Evolutionary conservation across 164 flowering plant genomes (phyloP).

Genomic region (Magnolia changhungtana): DNA sequence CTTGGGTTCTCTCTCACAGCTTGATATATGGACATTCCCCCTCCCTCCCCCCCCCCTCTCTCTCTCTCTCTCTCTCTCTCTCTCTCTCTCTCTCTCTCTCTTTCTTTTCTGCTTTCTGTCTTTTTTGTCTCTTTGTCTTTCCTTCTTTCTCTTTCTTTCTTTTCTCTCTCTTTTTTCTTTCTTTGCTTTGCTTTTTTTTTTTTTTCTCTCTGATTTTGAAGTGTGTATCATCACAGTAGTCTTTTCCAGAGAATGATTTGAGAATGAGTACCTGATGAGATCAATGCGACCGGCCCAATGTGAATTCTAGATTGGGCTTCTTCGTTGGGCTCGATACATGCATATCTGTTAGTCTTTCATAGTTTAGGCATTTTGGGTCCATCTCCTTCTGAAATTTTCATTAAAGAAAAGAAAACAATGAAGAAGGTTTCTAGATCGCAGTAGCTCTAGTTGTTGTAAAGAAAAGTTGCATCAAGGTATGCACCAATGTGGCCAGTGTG

Average conservation of each 20-base stretch:
- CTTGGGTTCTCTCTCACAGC: conserved; percentile 36
- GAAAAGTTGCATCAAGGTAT: too few relatives aligned
- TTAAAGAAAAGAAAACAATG: neutral
- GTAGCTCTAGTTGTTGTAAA: neutral
- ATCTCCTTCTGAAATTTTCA: conserved; percentile 35
- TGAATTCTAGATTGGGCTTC: conserved; percentile 89
- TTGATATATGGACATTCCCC: conserved; percentile 36
- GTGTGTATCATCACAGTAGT: conserved; percentile 52
- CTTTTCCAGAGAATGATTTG: conserved; percentile 38
- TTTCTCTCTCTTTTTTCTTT: neutral
- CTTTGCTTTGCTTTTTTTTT: neutral
- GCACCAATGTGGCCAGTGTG: neutral
- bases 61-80: conserved; percentile 7
- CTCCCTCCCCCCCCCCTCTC: conserved; percentile 16
- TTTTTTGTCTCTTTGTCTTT: conserved; percentile 62
- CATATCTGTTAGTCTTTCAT: conserved; percentile 57
- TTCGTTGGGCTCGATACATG: conserved; percentile 46
- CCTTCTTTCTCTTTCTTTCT: conserved; percentile 31
- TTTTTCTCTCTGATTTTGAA: conserved; percentile 38
- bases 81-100: too few relatives aligned
- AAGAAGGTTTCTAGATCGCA: neutral
- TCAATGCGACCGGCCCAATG: conserved; percentile 75
- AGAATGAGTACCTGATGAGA: conserved; percentile 41
- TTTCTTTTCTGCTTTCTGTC: conserved; percentile 56
- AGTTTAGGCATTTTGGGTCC: conserved; percentile 52